These are phyloP conservation scores for Colletotrichum sojae DNA, from an alignment of 2,329 filamentous ascomycete species.

Conservation along the genomic window DNA sequence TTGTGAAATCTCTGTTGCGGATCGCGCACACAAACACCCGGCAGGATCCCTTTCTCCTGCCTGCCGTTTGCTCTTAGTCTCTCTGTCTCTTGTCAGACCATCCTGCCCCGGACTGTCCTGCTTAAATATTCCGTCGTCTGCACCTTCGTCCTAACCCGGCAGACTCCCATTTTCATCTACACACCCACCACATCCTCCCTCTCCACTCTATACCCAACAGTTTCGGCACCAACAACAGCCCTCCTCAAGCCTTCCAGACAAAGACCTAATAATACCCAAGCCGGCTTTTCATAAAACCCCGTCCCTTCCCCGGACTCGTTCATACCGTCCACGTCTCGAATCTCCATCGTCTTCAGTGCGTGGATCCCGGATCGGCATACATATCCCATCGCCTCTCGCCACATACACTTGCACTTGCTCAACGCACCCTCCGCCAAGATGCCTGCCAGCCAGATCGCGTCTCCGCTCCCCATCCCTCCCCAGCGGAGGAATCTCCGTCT, in stretches of 20 bases:
- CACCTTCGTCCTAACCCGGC: constrained; percentile 15
- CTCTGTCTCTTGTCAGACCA: constrained; percentile 13
- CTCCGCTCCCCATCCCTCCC: constrained; percentile 64
- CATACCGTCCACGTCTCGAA: background rate
- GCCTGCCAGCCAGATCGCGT: constrained; percentile 59
- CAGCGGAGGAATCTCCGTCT: constrained; percentile 61
- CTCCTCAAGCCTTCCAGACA: constrained; percentile 18
- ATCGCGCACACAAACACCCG: constrained; percentile 39
- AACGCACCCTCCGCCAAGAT: constrained; percentile 49
- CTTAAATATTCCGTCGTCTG: constrained; percentile 38
- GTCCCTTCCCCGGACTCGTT: constrained; percentile 15
- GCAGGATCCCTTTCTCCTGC: constrained; percentile 24
- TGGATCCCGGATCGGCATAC: constrained; percentile 2
- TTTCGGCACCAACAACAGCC: constrained; percentile 20
- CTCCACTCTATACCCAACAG: constrained; percentile 7
- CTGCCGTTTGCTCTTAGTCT: constrained; percentile 12
- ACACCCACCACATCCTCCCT: constrained; percentile 2
- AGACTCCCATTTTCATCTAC: constrained; percentile 12
- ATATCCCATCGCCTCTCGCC: constrained; percentile 7
- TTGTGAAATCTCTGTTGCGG: constrained; percentile 41
- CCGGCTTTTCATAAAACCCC: constrained; percentile 9
- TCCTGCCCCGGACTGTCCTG: constrained; percentile 6
- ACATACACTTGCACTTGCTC: background rate
- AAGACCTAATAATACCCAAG: constrained; percentile 1
- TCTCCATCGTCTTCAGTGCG: constrained; percentile 16